phyloP scores from a whole-genome alignment of 345 rosid species.

The Gossypium herbaceum region DNA sequence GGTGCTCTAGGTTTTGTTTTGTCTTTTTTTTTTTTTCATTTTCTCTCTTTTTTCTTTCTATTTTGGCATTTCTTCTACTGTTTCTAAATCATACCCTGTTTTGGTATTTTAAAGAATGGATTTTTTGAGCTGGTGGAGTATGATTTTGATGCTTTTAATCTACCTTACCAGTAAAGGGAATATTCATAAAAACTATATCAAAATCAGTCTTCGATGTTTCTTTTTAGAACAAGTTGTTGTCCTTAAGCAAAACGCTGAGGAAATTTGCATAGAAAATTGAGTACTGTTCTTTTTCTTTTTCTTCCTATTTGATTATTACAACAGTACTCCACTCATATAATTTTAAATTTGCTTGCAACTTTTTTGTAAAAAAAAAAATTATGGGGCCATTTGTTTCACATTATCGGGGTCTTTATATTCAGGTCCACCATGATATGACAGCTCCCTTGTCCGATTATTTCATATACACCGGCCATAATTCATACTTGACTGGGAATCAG shows the following conservation, averaged over 20 bases:
- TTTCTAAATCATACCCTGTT: neutral
- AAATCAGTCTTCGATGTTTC: neutral
- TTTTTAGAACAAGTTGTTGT: neutral
- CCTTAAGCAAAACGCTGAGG: too few relatives aligned
- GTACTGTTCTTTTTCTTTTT: neutral
- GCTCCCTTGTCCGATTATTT: constrained; percentile 88
- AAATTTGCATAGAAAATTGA: neutral
- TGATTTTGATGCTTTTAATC: neutral
- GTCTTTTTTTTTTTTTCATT: too few relatives aligned
- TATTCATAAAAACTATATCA: neutral
- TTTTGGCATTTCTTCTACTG: neutral
- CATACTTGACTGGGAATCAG: constrained; percentile 90
- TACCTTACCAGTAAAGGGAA: neutral
- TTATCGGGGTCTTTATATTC: constrained; percentile 16
- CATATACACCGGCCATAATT: constrained; percentile 89
- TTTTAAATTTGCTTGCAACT: neutral
- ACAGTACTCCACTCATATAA: neutral
- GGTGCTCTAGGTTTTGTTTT: constrained; percentile 24
- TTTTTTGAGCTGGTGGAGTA: neutral
- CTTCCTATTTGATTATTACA: neutral
- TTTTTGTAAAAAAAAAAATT: neutral
- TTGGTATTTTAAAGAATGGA: neutral
- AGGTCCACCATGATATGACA: constrained; percentile 86
- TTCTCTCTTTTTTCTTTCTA: neutral
- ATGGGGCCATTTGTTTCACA: constrained; percentile 6